Evolutionary conservation across 768 basidiomycete genomes (phyloP), one percentile per base, ranked within the genome.

Genomic region (Suillus tomentosus): DNA sequence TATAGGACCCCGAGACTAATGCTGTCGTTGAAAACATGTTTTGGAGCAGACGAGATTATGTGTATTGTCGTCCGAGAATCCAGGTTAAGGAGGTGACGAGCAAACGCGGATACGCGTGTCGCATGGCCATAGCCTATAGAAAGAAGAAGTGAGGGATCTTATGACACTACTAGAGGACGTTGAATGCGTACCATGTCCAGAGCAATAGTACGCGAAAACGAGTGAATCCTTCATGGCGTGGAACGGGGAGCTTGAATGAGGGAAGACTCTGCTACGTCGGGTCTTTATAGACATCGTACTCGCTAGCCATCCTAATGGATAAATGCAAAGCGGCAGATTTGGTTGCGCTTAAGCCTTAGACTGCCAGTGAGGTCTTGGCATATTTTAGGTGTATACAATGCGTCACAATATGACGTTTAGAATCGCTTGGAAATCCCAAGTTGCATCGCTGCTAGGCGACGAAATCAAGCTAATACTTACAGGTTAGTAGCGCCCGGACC

Each of bases 91-190:
- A 94, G 79, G 67, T 87, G 84, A 54, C 79, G 75, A 3, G 88
- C 80, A 66, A 92, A 86, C 1, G 91, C 91, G 17, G 90, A 90
- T 17, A 92, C 91, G 43, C 91, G 85, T 3, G 91, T 94, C 10
- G 91, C 91, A 71, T 93, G 91, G n/a, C 91, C 89, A 62, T 89
- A 92, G n/a, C 89, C 88, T 90, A 67, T n/a, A 27, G 57, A 19
- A 40, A 17, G 15, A 36, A 40, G 40, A 27, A n/a, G 45, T 43
- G 22, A 42, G 45, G 62, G 7, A 65, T 24, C 48, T 62, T 19
- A 37, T 37, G 36, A 37, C 17, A 9, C 66, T 51, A 39, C 45
- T 62, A 27, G 31, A 62, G 10, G 15, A 54, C 24, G 22, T 48
- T 31, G 43, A 37, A 67, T 43, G 67, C 84, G 63, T 61, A 88